Percentiles rank a stretch among this genome's conserved stretches.
Conservation (phyloP, 805 yeast species). For the Wickerhamomyces canadensis region DNA sequence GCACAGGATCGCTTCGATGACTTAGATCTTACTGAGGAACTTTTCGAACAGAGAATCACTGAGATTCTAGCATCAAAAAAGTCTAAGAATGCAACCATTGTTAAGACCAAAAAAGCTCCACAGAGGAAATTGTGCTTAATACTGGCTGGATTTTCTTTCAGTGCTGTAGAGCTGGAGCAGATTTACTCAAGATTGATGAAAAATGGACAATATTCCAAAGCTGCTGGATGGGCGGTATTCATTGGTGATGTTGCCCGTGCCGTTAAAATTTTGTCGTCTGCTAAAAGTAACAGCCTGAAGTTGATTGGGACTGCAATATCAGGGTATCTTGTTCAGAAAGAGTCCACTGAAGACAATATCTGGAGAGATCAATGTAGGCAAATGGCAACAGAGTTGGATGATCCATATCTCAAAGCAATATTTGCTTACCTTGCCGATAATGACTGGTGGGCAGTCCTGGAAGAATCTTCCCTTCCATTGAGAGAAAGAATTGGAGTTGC, state of each 20-base stretch:
- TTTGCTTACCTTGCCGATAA: constrained; percentile 92
- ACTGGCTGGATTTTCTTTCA: constrained; percentile 88
- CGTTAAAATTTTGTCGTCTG: constrained; percentile 67
- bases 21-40: constrained; percentile 13
- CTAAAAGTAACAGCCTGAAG: constrained; percentile 63
- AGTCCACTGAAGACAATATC: constrained; percentile 37
- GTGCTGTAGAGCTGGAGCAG: constrained; percentile 67
- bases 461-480: constrained; percentile 82
- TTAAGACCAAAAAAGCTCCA: constrained; percentile 45
- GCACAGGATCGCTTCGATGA: constrained; percentile 42
- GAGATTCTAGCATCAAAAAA: constrained; percentile 31
- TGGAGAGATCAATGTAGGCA: constrained; percentile 93
- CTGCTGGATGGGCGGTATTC: constrained; percentile 97
- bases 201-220: constrained; percentile 68
- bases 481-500: constrained; percentile 91
- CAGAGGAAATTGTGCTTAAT: constrained; percentile 76
- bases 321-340: constrained; percentile 70
- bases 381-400: constrained; percentile 81
- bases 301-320: constrained; percentile 92
- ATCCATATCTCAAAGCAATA: constrained; percentile 85
- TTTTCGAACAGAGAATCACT: constrained; percentile 20
- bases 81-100: constrained; percentile 20
- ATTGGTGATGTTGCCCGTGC: constrained; percentile 84
- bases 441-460: constrained; percentile 94
- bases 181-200: constrained; percentile 52